Conservation (phyloP, 1,284 basidiomycete species). For the Pseudozyma thailandica region DNA sequence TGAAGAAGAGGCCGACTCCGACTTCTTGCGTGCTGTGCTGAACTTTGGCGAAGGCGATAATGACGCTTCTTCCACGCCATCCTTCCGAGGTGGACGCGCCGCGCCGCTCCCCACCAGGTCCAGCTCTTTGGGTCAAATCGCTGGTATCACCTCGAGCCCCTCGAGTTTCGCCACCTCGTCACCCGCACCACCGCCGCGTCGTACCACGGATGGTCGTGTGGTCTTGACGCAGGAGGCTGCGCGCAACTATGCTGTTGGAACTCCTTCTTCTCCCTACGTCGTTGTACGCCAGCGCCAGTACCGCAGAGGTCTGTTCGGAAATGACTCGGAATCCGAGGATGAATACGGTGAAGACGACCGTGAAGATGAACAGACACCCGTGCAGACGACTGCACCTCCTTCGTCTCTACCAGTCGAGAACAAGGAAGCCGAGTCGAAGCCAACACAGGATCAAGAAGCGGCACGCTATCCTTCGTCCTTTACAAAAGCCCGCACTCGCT, state of each 20-base stretch:
- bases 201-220: constrained; percentile 26
- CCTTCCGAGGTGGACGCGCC: constrained; percentile 34
- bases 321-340: constrained; percentile 50
- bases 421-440: background rate
- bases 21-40: constrained; percentile 54
- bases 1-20: constrained; percentile 48
- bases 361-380: constrained; percentile 1
- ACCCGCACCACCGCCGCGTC: constrained; percentile 7
- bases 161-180: background rate
- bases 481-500: constrained; percentile 14
- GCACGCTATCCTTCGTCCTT: constrained; percentile 40
- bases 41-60: constrained; percentile 41
- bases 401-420: no score
- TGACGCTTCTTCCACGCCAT: constrained; percentile 5
- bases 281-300: constrained; percentile 18
- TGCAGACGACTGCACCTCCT: background rate
- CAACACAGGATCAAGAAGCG: background rate
- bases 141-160: constrained; percentile 7
- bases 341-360: constrained; percentile 52
- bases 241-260: constrained; percentile 15
- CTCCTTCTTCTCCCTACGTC: constrained; percentile 8
- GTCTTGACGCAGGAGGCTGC: constrained; percentile 37
- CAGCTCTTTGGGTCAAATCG: constrained; percentile 34
- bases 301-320: constrained; percentile 36
- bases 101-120: constrained; percentile 32